These are phyloP conservation scores for Flaveria sonorensis DNA, from an alignment of 129 eudicot genomes.

Conservation along the genomic window DNA sequence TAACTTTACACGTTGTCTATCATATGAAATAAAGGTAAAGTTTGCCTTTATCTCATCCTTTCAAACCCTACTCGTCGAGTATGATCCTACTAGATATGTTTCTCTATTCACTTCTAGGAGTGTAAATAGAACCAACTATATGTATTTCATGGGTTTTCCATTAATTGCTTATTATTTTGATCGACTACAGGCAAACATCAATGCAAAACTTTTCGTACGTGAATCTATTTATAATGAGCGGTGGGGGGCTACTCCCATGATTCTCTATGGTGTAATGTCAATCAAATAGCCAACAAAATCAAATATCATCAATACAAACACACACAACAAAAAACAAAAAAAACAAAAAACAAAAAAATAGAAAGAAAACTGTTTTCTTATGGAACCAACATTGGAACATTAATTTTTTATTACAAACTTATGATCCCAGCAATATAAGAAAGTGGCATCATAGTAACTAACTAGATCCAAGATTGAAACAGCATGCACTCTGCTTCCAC, in stretches of 20 bases:
- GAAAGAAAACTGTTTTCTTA: not conserved
- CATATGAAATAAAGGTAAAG: too few species aligned
- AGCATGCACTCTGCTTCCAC: not conserved
- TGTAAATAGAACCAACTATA: not conserved
- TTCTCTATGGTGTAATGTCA: not conserved
- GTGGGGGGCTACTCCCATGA: too few species aligned
- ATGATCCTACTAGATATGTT: too few species aligned
- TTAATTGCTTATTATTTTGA: not conserved
- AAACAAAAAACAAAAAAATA: not conserved
- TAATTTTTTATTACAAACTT: not conserved
- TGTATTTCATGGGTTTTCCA: not conserved
- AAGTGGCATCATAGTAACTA: not conserved
- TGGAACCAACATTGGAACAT: not conserved
- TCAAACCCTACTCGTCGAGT: too few species aligned
- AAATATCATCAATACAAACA: not conserved
- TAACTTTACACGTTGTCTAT: too few species aligned
- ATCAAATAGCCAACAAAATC: not conserved
- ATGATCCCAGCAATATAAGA: not conserved
- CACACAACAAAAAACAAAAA: not conserved
- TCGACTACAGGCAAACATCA: not conserved
- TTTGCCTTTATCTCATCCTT: too few species aligned
- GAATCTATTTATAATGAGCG: too few species aligned
- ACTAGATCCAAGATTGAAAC: not conserved
- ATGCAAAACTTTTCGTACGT: too few species aligned
- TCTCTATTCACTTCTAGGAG: too few species aligned